Conservation (phyloP, 192 early-diverging fungal genomes). For the Backusella luteola region DNA sequence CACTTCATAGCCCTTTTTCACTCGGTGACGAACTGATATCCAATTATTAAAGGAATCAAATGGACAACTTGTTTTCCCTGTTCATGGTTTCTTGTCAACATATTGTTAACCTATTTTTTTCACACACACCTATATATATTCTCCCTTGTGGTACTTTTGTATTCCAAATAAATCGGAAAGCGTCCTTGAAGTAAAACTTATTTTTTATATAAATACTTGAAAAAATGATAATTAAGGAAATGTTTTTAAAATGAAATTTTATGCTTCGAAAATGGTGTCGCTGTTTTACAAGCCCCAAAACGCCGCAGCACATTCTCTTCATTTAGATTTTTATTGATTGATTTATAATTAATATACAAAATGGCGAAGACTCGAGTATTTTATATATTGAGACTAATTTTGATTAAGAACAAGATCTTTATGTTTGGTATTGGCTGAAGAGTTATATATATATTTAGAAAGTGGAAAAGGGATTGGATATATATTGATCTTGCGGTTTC, state of each 20-base stretch:
- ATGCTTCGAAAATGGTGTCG: not conserved
- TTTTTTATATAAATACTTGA: not conserved
- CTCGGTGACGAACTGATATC: no score
- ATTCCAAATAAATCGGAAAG: not conserved
- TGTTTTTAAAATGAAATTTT: not conserved
- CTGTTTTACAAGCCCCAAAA: not conserved
- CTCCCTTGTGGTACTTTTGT: not conserved
- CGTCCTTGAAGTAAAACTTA: not conserved
- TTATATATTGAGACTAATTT: no score
- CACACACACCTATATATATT: not conserved
- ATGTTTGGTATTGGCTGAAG: not conserved
- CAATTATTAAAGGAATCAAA: not conserved
- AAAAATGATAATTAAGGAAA: constrained; percentile 4
- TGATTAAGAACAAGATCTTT: not conserved
- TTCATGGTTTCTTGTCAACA: not conserved
- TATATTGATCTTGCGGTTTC: not conserved
- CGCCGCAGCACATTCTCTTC: not conserved
- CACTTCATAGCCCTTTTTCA: no score
- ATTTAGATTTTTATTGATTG: no score
- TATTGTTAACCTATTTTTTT: not conserved
- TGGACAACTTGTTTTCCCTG: not conserved
- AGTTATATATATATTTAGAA: not conserved
- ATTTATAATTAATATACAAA: no score
- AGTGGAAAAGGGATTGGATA: not conserved
- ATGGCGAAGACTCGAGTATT: no score